phyloP scores from a whole-genome alignment of 2,329 filamentous ascomycete genomes.

The Fusarium incarnatum region DNA sequence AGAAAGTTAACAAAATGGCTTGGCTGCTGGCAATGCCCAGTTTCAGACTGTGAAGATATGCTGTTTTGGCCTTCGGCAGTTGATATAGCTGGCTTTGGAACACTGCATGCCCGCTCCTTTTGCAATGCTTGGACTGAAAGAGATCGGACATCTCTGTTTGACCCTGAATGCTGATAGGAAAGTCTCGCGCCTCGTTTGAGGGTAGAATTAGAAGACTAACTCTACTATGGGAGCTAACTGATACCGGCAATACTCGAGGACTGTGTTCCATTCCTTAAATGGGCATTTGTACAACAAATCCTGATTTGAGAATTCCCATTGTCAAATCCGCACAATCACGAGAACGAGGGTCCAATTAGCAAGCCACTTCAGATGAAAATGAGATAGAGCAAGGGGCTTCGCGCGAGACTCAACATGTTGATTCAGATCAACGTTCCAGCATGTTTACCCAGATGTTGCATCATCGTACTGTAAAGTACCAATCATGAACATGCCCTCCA shows the following conservation, averaged over 20 bases:
- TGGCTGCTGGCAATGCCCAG: slow-evolving; percentile 9
- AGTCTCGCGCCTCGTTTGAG: neutral
- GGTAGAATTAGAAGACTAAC: neutral
- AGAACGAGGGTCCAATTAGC: neutral
- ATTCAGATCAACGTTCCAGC: neutral
- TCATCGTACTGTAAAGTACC: neutral
- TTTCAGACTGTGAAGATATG: neutral
- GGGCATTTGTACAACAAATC: neutral
- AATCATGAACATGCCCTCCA: neutral
- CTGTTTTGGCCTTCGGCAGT: slow-evolving; percentile 18
- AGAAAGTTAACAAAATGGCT: slow-evolving; percentile 14
- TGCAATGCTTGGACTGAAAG: neutral
- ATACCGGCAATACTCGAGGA: neutral
- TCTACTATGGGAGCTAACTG: neutral
- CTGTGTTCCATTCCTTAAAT: slow-evolving; percentile 7
- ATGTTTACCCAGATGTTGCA: neutral
- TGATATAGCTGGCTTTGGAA: neutral
- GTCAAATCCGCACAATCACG: neutral
- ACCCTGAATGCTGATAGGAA: neutral
- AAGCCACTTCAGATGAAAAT: slow-evolving; percentile 5
- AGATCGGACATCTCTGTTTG: neutral
- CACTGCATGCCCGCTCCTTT: neutral
- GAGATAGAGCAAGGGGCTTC: neutral
- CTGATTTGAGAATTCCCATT: slow-evolving; percentile 14
- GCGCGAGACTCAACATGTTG: neutral